Evolutionary conservation across 2,329 filamentous ascomycete genomes (phyloP), one percentile per base, ranked within the genome.

Genomic region (Neonectria coccinea): DNA sequence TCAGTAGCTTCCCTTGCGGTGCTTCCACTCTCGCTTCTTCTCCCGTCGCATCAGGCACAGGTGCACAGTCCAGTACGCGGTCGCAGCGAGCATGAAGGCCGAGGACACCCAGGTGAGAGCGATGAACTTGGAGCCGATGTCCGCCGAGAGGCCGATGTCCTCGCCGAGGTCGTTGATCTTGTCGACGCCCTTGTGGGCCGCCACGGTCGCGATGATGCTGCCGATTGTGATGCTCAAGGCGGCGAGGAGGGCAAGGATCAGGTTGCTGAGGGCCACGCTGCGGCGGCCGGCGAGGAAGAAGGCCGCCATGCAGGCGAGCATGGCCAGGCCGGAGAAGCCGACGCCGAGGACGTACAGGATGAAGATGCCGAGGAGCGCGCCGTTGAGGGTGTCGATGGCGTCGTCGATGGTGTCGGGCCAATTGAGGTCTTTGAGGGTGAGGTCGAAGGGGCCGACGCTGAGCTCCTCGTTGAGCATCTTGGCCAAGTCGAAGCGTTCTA

Each of bases 381-480:
- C 73, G 71, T 86, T 86, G 72, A 87, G 76, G n/a, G 79, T 75
- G 74, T 84, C 77, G 67, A 88, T 72, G n/a, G 80, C 80, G 45
- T 81, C 74, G 63, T 83, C 79, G 62, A 88, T 79, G 33, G 76
- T 77, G 7, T 79, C 67, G 14, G 82, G 81, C 71, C 83, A 80
- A 62, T 81, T 73, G n/a, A 87, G 75, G 54, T 83, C 79, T 66
- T 78, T 77, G 20, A 85, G 76, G 59, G 79, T 81, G 67, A 86
- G 66, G 59, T 81, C 65, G 20, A 85, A 71, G 11, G 81, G 81
- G 1, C 84, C 83, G n/a, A 80, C 62, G 11, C 75, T 67, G 42
- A 87, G 79, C 64, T 86, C 79, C 41, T 79, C 74, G 74, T 85
- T 79, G 22, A 88, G 74, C 36, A 83, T 71, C 12, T 77, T 74